These are phyloP conservation scores for Triticum monococcum DNA, from an alignment of 176 grass and related monocot species.

Conservation along the genomic window DNA sequence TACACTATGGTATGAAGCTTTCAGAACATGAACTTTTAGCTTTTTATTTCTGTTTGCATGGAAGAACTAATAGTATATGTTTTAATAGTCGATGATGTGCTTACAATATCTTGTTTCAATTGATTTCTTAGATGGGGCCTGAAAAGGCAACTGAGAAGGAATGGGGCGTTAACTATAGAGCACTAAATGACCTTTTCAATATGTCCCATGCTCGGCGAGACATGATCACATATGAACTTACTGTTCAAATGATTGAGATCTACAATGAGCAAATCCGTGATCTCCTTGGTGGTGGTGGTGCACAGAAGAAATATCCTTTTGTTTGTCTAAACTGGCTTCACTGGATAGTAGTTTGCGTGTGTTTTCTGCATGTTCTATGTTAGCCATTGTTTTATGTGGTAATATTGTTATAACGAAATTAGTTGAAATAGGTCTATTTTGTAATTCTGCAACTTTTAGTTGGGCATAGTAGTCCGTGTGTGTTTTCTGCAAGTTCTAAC, in stretches of 20 bases:
- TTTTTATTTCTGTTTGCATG: slow-evolving; percentile 17
- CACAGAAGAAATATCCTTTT: slow-evolving; percentile 92
- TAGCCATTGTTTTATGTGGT: not conserved
- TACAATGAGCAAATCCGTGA: slow-evolving; percentile 96
- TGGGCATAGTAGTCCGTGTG: not conserved
- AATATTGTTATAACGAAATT: slow-evolving; percentile 6
- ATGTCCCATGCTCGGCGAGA: slow-evolving; percentile 63
- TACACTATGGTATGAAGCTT: slow-evolving; percentile 82
- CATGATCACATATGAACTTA: slow-evolving; percentile 65
- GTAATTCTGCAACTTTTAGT: not conserved
- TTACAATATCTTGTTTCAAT: slow-evolving; percentile 30
- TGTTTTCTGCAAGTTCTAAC: slow-evolving; percentile 4
- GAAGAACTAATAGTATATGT: not conserved
- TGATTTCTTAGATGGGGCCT: slow-evolving; percentile 63
- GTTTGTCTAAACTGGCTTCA: slow-evolving; percentile 14
- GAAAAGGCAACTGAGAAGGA: slow-evolving; percentile 64
- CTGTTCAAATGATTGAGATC: slow-evolving; percentile 96
- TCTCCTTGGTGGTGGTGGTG: slow-evolving; percentile 64
- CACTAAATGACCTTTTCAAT: slow-evolving; percentile 83
- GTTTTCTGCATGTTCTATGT: slow-evolving; percentile 7
- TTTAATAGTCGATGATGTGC: not conserved
- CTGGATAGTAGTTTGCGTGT: not conserved
- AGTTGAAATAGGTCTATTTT: not conserved
- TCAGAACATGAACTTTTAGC: slow-evolving; percentile 13
- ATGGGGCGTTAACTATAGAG: slow-evolving; percentile 88